Conservation (phyloP, 768 basidiomycete genomes). For the Rhodocollybia butyracea region DNA sequence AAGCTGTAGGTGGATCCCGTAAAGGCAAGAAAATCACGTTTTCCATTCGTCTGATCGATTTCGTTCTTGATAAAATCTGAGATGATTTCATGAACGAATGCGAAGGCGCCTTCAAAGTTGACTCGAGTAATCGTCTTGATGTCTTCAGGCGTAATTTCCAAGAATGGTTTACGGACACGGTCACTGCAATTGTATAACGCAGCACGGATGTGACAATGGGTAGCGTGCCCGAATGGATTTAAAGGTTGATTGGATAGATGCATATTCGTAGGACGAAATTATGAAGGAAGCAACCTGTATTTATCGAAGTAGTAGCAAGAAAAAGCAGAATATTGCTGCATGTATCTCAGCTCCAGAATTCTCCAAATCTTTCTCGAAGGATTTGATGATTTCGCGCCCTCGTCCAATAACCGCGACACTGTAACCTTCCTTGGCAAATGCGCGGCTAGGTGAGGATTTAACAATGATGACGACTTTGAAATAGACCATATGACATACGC, state of each 20-base stretch:
- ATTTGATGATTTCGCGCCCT: constrained; percentile 47
- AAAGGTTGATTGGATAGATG: constrained; percentile 51
- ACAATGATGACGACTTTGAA: not conserved
- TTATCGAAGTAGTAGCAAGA: not conserved
- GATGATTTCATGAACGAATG: constrained; percentile 61
- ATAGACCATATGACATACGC: constrained; percentile 37
- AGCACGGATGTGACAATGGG: constrained; percentile 48
- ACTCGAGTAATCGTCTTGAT: constrained; percentile 45
- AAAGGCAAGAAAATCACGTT: constrained; percentile 63
- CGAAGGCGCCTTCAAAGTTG: constrained; percentile 57
- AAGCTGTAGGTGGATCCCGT: constrained; percentile 70
- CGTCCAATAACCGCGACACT: constrained; percentile 65
- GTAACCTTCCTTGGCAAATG: constrained; percentile 63
- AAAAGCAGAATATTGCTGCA: not conserved
- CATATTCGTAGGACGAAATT: constrained; percentile 44
- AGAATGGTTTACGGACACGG: constrained; percentile 63
- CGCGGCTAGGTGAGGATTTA: constrained; percentile 36
- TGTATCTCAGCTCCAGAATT: constrained; percentile 53
- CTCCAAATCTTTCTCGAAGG: constrained; percentile 53
- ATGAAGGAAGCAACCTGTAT: constrained; percentile 56
- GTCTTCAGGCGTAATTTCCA: constrained; percentile 59
- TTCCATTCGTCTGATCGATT: constrained; percentile 44
- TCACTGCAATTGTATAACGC: constrained; percentile 64
- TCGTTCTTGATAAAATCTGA: constrained; percentile 57
- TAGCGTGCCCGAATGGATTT: constrained; percentile 38